Evolutionary conservation across 805 yeast genomes (phyloP), one percentile per base, ranked within the genome.

Genomic region (Metschnikowia lochheadii): DNA sequence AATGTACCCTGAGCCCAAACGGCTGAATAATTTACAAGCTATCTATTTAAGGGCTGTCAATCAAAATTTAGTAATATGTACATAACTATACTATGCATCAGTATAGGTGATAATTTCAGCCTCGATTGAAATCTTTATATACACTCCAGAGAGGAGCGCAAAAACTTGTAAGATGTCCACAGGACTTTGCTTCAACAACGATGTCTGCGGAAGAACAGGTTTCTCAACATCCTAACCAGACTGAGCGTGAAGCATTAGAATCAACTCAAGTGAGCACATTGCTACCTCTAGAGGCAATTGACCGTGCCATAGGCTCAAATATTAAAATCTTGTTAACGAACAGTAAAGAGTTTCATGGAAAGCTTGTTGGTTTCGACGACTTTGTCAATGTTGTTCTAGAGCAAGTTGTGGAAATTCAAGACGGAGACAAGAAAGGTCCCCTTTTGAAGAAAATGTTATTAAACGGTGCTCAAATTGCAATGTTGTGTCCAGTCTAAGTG

Each of bases 291-390:
- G 98, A 91, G 67, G 79, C 89, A 46, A 87, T 92, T 37, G 97
- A 94, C 67, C 85, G 84, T 67, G 83, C 91, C 53, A 83, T 92
- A 36, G 96, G 96, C 15, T 82, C 89, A 32, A 76, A 79, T 49
- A 82, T 92, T 38, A 81, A 87, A 79, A 87, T 90, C 23, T 76
- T 89, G 47, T 74, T 89, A 70, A 63, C 78, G 41, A 73, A 68
- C 54, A 74, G 77, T 51, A 82, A 82, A 64, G 97, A 91, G 65
- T 94, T 89, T 64, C 78, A 80, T n/a, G 99, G 99, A 1, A 88
- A 83, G 3, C 74, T 94, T 46, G 80, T 86, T 29, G 98, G 98
- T 1, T 92, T 92, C 67, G 99, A 94, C 65, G 98, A 94, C 68
- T 92, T 85, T 61, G 97, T 94, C 53, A 94, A 89, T 64, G 83